A percentile compares a stretch with the other conserved stretches of the same genome.
phyloP scores from a whole-genome alignment of 2,329 filamentous ascomycete species.

The Rasamsonia emersonii region DNA sequence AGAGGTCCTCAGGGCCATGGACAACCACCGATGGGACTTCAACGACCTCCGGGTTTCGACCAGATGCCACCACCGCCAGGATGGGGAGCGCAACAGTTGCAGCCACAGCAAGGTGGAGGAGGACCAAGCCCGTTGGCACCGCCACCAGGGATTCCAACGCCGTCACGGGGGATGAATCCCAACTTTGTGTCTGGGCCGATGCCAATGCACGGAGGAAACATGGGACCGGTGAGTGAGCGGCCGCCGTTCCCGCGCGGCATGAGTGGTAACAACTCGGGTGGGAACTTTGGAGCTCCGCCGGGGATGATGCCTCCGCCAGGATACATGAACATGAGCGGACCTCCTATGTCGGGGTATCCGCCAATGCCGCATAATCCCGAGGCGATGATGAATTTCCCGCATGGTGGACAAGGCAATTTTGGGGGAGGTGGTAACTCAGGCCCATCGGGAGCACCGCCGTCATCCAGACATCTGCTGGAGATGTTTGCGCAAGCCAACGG shows the following conservation, averaged over 20 bases:
- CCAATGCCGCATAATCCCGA: conserved; percentile 32
- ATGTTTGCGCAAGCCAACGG: conserved; percentile 34
- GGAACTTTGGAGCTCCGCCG: conserved; percentile 28
- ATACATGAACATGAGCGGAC: conserved; percentile 33
- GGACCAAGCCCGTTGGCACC: conserved; percentile 25
- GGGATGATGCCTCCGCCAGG: conserved; percentile 39
- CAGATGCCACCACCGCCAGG: conserved; percentile 26
- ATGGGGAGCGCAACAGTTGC: conserved; percentile 28
- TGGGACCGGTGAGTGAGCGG: conserved; percentile 27
- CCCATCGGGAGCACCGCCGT: conserved; percentile 29
- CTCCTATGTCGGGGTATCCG: conserved; percentile 30
- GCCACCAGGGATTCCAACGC: conserved; percentile 31
- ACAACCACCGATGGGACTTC: conserved; percentile 31
- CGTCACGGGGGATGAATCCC: conserved; percentile 28
- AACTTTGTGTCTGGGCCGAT: conserved; percentile 28
- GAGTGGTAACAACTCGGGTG: conserved; percentile 17
- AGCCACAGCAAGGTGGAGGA: conserved; percentile 25
- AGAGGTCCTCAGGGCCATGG: conserved; percentile 26
- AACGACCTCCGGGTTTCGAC: conserved; percentile 37
- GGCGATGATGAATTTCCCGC: conserved; percentile 28
- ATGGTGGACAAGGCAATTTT: conserved; percentile 26
- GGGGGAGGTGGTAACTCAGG: conserved; percentile 27
- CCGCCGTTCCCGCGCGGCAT: conserved; percentile 29
- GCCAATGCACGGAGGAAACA: conserved; percentile 23
- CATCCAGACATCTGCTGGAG: conserved; percentile 34